Conservation (phyloP, 2,329 filamentous ascomycete species). For the Zymoseptoria ardabiliae region DNA sequence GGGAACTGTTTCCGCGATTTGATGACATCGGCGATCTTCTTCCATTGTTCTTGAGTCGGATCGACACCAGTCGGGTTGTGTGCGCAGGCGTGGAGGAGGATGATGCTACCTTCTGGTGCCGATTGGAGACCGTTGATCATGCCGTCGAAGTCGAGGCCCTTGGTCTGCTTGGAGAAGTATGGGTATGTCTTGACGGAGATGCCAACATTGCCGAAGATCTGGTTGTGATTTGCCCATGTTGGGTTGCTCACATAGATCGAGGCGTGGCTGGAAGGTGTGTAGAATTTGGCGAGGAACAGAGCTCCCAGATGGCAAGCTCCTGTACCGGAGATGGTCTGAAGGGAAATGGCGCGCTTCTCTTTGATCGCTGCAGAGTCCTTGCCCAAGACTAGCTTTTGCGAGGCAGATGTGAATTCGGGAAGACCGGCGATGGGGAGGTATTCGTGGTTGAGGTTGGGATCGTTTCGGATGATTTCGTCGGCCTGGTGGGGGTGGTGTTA, state of each 20-base stretch:
- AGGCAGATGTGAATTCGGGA: conserved; percentile 75
- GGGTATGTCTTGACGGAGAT: conserved; percentile 76
- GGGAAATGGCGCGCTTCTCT: conserved; percentile 71
- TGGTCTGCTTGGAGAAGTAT: conserved; percentile 85
- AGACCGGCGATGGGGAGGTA: conserved; percentile 95
- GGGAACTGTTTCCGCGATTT: conserved; percentile 78
- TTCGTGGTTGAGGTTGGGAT: conserved; percentile 92
- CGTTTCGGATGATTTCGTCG: conserved; percentile 78
- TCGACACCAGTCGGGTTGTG: conserved; percentile 98
- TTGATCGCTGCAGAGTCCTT: conserved; percentile 69
- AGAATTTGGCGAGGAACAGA: conserved; percentile 91
- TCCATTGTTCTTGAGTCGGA: conserved; percentile 90
- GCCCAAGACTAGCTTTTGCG: conserved; percentile 84
- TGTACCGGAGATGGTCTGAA: conserved; percentile 96
- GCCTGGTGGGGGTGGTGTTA: conserved; percentile 50
- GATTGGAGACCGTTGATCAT: conserved; percentile 65
- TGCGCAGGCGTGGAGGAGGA: conserved; percentile 89
- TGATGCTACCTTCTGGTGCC: conserved; percentile 72
- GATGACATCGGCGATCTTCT: conserved; percentile 73
- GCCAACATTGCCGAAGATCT: conserved; percentile 90
- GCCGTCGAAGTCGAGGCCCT: conserved; percentile 84
- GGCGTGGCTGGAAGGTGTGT: conserved; percentile 52
- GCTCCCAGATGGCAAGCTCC: conserved; percentile 90
- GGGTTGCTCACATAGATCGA: conserved; percentile 87
- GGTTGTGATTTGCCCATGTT: conserved; percentile 98